Conservation (phyloP, 176 grass and related monocot genomes). For the Secale cereale region DNA sequence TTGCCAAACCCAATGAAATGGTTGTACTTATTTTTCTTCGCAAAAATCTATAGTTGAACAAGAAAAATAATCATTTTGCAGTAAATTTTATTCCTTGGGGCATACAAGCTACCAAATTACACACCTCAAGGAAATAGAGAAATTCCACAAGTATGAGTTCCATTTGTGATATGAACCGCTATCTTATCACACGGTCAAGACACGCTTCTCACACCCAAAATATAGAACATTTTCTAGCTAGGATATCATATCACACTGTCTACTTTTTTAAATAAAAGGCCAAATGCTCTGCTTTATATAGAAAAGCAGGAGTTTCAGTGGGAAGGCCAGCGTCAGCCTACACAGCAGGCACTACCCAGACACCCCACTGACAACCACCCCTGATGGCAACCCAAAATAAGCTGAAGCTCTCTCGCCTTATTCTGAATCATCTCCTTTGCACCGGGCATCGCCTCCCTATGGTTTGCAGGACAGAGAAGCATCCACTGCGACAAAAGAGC, state of each 20-base stretch:
- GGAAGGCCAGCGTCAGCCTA: neutral
- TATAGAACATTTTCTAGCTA: neutral
- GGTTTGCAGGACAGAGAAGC: too few relatives aligned
- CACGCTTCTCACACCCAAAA: neutral
- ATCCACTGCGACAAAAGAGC: too few relatives aligned
- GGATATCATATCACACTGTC: neutral
- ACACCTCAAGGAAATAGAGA: neutral
- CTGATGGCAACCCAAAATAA: too few relatives aligned
- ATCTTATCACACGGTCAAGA: neutral
- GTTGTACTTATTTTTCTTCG: neutral
- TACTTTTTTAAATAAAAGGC: neutral
- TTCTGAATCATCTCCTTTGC: too few relatives aligned
- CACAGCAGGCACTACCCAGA: too few relatives aligned
- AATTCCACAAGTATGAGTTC: neutral
- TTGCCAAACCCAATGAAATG: neutral
- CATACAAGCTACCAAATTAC: neutral
- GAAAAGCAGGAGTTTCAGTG: neutral
- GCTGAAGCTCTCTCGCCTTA: too few relatives aligned
- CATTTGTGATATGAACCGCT: neutral
- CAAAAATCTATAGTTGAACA: neutral
- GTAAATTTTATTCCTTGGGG: neutral
- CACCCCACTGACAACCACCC: too few relatives aligned
- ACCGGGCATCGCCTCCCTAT: too few relatives aligned
- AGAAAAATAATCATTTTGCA: neutral
- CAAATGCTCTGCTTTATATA: neutral